Evolutionary conservation across 345 rosid genomes (phyloP).

Genomic region (Melaleuca alternifolia): DNA sequence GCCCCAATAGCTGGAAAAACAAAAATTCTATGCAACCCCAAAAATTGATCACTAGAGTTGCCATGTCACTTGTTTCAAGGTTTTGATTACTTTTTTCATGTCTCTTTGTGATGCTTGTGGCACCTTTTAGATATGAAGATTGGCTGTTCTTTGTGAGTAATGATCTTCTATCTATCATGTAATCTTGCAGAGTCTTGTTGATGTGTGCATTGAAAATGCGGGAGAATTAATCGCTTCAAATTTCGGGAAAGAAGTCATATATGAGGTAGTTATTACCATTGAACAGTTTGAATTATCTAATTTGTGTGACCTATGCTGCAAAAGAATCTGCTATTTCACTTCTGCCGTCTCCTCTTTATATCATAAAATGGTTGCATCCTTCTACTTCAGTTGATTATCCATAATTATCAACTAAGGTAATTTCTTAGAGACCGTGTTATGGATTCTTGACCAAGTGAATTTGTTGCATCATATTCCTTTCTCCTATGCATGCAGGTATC

Average conservation of each 20-base stretch:
- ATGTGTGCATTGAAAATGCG: constrained; percentile 50
- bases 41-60: background rate
- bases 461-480: background rate
- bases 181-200: constrained; percentile 60
- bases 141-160: background rate
- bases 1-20: background rate
- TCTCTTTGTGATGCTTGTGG: background rate
- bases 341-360: background rate
- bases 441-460: background rate
- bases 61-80: background rate
- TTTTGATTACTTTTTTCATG: background rate
- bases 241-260: constrained; percentile 65
- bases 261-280: constrained; percentile 40
- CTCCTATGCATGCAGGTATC: constrained; percentile 36
- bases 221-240: constrained; percentile 66
- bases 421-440: background rate
- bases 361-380: background rate
- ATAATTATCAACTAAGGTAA: background rate
- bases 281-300: background rate
- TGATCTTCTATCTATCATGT: background rate
- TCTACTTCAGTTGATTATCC: background rate
- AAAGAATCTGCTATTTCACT: background rate
- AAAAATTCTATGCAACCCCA: background rate
- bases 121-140: background rate
- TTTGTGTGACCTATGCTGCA: background rate